Evolutionary conservation across 1,284 basidiomycete genomes (phyloP).

Genomic region (Lentinus polychrous): DNA sequence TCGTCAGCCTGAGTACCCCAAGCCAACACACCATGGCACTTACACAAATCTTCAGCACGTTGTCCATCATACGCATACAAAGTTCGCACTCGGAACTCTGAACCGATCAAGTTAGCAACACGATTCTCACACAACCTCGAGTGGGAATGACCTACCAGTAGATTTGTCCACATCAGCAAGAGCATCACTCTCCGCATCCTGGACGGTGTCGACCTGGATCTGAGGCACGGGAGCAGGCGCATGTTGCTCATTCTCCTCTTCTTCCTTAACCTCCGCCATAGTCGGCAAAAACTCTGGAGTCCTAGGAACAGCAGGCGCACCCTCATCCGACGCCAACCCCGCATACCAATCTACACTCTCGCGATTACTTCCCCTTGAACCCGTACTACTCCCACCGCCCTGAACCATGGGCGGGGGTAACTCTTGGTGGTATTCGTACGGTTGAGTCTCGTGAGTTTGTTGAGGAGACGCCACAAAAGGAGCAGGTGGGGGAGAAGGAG

Average conservation of each 20-base stretch:
- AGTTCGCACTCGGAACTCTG: conserved; percentile 71
- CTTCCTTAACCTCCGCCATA: conserved; percentile 54
- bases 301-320: conserved; percentile 26
- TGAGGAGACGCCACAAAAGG: conserved; percentile 12
- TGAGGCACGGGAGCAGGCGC: conserved; percentile 32
- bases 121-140: conserved; percentile 1
- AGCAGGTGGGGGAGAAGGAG: conserved; percentile 15
- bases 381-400: conserved; percentile 14
- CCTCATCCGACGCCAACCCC: conserved; percentile 73
- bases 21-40: conserved; percentile 21
- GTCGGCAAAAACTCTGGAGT: conserved; percentile 39
- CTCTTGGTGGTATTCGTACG: not conserved
- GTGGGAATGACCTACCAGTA: conserved; percentile 36
- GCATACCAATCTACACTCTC: conserved; percentile 92
- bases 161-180: conserved; percentile 77
- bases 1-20: not conserved
- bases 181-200: conserved; percentile 39
- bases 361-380: conserved; percentile 40
- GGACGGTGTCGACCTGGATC: conserved; percentile 52
- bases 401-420: conserved; percentile 20
- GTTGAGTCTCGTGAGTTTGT: conserved; percentile 18
- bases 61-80: conserved; percentile 82
- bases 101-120: conserved; percentile 4
- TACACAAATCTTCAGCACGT: conserved; percentile 81
- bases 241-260: conserved; percentile 31